Conservation (phyloP, 331 rosid genomes). For the Pyrus hybrid region DNA sequence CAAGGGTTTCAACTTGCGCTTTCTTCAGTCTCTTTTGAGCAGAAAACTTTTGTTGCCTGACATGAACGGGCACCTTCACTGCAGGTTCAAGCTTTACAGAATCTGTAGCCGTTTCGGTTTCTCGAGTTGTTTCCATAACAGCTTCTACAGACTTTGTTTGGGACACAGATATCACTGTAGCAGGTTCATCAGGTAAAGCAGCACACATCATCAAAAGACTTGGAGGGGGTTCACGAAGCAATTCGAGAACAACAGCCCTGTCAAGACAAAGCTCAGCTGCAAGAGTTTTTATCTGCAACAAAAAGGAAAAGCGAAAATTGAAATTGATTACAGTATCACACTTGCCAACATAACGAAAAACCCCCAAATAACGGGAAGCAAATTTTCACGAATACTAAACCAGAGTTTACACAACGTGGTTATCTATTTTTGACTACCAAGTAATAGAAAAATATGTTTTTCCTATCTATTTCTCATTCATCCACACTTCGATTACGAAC, state of each 20-base stretch:
- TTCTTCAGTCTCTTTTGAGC: slow-evolving; percentile 78
- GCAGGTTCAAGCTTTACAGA: slow-evolving; percentile 18
- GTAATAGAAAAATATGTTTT: neutral
- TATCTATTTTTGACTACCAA: neutral
- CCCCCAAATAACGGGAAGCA: neutral
- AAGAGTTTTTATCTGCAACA: slow-evolving; percentile 70
- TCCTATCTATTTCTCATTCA: neutral
- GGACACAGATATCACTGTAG: slow-evolving; percentile 15
- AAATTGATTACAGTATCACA: neutral
- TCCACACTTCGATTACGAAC: neutral
- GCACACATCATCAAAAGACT: slow-evolving; percentile 71
- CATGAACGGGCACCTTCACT: slow-evolving; percentile 55
- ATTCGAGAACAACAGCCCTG: slow-evolving; percentile 64
- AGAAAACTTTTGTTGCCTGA: slow-evolving; percentile 53
- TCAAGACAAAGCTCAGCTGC: slow-evolving; percentile 95
- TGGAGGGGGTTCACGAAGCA: slow-evolving; percentile 91
- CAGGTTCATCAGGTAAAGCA: slow-evolving; percentile 58
- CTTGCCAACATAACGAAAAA: neutral
- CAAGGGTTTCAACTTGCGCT: slow-evolving; percentile 67
- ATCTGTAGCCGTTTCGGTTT: slow-evolving; percentile 15
- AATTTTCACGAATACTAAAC: neutral
- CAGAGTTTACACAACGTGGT: neutral
- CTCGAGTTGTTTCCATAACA: slow-evolving; percentile 18
- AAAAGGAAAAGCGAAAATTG: neutral
- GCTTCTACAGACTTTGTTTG: slow-evolving; percentile 34